Conservation (phyloP, 768 basidiomycete species). For the Trametes sanguinea region DNA sequence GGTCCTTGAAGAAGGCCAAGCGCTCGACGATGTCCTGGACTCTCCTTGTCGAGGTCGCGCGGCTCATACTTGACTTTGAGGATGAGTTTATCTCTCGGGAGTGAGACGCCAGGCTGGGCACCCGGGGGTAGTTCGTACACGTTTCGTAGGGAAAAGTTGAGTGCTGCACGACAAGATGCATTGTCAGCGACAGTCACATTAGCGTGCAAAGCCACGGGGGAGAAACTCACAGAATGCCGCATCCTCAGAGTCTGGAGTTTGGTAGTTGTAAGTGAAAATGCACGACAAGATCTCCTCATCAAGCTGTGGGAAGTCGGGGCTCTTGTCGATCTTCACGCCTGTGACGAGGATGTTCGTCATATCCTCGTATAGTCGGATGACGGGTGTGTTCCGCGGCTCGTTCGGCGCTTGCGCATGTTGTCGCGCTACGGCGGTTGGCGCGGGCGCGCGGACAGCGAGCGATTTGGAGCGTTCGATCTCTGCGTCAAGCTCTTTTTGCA, state of each 20-base stretch:
- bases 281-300: slow-evolving; percentile 70
- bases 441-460: slow-evolving; percentile 44
- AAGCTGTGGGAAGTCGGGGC: slow-evolving; percentile 41
- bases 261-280: slow-evolving; percentile 53
- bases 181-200: not conserved
- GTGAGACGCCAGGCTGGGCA: not conserved
- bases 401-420: slow-evolving; percentile 39
- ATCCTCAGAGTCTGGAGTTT: slow-evolving; percentile 1
- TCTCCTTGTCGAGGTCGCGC: slow-evolving; percentile 62
- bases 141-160: slow-evolving; percentile 50
- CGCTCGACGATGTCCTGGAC: slow-evolving; percentile 53
- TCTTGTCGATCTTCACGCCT: slow-evolving; percentile 53
- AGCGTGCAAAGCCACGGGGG: not conserved
- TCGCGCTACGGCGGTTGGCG: slow-evolving; percentile 39
- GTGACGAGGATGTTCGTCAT: slow-evolving; percentile 77
- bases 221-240: slow-evolving; percentile 11
- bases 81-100: slow-evolving; percentile 39
- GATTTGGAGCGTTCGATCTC: slow-evolving; percentile 56
- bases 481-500: slow-evolving; percentile 56
- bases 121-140: slow-evolving; percentile 6
- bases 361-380: slow-evolving; percentile 83
- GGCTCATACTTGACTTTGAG: slow-evolving; percentile 64
- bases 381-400: slow-evolving; percentile 59
- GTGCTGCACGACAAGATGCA: slow-evolving; percentile 41
- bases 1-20: slow-evolving; percentile 59